Conservation (phyloP, 2,329 filamentous ascomycete genomes). For the Tolypocladium nubicola region DNA sequence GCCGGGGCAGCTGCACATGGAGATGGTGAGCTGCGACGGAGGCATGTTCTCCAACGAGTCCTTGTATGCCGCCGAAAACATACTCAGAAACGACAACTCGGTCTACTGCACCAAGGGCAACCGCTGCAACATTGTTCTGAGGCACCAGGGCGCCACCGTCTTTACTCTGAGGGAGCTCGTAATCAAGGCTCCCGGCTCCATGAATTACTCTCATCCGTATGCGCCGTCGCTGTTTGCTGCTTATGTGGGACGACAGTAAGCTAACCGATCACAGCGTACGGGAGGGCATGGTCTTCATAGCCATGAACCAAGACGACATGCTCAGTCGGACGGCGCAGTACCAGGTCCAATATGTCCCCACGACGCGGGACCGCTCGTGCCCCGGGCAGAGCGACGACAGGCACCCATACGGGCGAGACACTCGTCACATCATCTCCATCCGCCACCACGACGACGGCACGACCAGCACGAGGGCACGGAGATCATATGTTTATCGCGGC, state of each 20-base stretch:
- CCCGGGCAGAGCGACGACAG: conserved; percentile 9
- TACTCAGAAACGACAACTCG: conserved; percentile 69
- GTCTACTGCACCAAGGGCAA: conserved; percentile 89
- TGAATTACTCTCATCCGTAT: conserved; percentile 77
- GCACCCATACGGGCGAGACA: conserved; percentile 6
- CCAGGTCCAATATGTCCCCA: conserved; percentile 53
- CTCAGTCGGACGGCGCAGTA: conserved; percentile 64
- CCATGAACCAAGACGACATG: conserved; percentile 73
- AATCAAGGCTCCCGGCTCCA: conserved; percentile 69
- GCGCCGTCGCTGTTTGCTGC: conserved; percentile 23
- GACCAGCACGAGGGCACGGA: conserved; percentile 34
- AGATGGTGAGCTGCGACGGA: conserved; percentile 82
- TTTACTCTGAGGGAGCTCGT: conserved; percentile 80
- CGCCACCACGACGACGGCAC: conserved; percentile 41
- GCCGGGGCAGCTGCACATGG: conserved; percentile 70
- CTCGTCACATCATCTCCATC: conserved; percentile 35
- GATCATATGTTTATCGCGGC: conserved; percentile 29
- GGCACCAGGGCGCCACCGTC: conserved; percentile 67
- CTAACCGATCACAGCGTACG: conserved; percentile 49
- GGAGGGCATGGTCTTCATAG: conserved; percentile 85
- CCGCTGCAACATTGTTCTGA: conserved; percentile 75
- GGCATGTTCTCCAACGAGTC: conserved; percentile 56
- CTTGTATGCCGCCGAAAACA: conserved; percentile 64
- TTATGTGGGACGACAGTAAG: not conserved
- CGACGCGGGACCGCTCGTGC: conserved; percentile 7